Conservation (phyloP, 352 stramenopile genomes). For the Pythium aquatile region DNA sequence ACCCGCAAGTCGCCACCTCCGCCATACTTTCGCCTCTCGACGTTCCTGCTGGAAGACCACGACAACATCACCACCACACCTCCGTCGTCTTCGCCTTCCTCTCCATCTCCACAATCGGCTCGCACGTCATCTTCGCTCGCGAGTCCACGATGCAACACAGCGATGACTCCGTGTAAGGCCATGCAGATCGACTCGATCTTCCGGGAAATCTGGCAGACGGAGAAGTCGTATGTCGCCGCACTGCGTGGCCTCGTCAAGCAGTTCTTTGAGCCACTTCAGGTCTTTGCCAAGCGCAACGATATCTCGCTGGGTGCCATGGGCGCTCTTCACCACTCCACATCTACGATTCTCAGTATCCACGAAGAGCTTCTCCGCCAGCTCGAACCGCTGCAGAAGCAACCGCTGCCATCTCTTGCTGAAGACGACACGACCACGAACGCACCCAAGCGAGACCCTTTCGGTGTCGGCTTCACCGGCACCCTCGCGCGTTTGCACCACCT, state of each 20-base stretch:
- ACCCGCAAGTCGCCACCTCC: neutral
- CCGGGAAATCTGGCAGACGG: conserved; percentile 33
- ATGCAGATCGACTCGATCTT: conserved; percentile 32
- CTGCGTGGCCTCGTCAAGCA: conserved; percentile 28
- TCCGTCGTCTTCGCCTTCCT: conserved; percentile 1
- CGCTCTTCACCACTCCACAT: conserved; percentile 30
- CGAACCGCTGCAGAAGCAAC: conserved; percentile 10
- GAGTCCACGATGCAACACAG: conserved; percentile 8
- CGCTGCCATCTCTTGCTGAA: neutral
- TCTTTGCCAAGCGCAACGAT: conserved; percentile 24
- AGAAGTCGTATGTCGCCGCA: conserved; percentile 31
- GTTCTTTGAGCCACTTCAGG: conserved; percentile 37
- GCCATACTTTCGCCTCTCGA: conserved; percentile 25
- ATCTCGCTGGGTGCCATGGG: conserved; percentile 33
- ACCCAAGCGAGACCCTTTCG: conserved; percentile 15
- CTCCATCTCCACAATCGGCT: neutral
- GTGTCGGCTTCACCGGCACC: conserved; percentile 21
- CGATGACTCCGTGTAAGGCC: conserved; percentile 5
- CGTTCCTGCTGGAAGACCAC: conserved; percentile 26
- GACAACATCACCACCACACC: conserved; percentile 2
- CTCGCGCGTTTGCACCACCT: conserved; percentile 24
- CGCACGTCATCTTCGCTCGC: neutral
- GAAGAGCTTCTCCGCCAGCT: conserved; percentile 33
- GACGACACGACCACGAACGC: too few species aligned
- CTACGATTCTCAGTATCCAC: conserved; percentile 39